Evolutionary conservation across 1,284 basidiomycete genomes (phyloP).

Genomic region (Salmacisia buchloeana): DNA sequence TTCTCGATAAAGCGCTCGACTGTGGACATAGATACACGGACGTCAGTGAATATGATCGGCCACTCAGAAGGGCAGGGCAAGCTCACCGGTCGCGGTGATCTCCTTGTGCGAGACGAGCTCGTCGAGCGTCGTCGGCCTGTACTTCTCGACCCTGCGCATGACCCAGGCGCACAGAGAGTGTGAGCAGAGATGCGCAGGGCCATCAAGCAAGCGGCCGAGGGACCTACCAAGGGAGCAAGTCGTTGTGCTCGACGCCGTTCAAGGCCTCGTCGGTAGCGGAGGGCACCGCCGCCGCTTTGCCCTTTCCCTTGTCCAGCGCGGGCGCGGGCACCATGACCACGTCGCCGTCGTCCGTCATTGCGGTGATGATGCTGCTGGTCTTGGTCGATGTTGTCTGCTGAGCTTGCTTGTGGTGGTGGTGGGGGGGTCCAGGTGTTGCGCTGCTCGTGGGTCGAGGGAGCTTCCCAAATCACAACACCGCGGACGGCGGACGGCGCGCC

Average conservation of each 20-base stretch:
- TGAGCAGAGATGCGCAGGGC: background rate
- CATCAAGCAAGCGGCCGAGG: background rate
- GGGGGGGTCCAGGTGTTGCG: too few relatives aligned
- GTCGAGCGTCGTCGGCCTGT: slow-evolving; percentile 43
- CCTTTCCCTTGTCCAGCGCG: background rate
- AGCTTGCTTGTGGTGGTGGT: too few relatives aligned
- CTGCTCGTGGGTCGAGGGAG: too few relatives aligned
- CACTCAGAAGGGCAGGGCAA: background rate
- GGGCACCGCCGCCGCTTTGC: background rate
- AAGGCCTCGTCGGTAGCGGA: background rate
- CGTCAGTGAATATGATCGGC: background rate
- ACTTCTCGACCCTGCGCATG: slow-evolving; percentile 46
- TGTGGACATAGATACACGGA: slow-evolving; percentile 48
- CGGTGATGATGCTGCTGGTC: too few relatives aligned
- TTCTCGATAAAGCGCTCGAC: slow-evolving; percentile 96
- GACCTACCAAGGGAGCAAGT: background rate
- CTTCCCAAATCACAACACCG: too few relatives aligned
- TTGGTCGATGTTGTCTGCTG: too few relatives aligned
- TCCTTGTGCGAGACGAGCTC: slow-evolving; percentile 48
- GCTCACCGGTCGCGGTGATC: slow-evolving; percentile 41
- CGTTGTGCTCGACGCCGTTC: too few relatives aligned
- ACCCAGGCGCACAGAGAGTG: background rate
- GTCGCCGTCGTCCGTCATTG: too few relatives aligned
- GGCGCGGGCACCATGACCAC: background rate
- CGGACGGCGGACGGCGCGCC: background rate